Evolutionary conservation across 768 basidiomycete genomes (phyloP).

Genomic region (Boletus coccyginus): DNA sequence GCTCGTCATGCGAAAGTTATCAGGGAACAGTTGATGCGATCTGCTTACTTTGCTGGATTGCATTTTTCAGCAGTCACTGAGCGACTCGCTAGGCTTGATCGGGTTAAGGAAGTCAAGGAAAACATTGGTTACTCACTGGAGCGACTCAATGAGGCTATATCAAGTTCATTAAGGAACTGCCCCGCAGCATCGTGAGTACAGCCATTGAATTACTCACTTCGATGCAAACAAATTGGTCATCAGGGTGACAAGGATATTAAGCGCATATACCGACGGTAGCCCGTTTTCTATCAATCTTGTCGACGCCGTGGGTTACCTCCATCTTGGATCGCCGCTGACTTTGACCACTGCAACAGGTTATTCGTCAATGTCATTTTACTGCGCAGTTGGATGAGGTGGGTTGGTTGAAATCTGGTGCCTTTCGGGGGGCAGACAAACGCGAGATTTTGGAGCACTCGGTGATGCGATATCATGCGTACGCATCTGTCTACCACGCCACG

Average conservation of each 20-base stretch:
- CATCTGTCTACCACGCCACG: not conserved
- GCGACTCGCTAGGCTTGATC: slow-evolving; percentile 28
- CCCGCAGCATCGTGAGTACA: slow-evolving; percentile 24
- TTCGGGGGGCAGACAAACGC: slow-evolving; percentile 36
- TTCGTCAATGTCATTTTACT: slow-evolving; percentile 57
- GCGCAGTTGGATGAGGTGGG: slow-evolving; percentile 49
- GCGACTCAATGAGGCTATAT: slow-evolving; percentile 21
- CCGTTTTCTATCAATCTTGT: slow-evolving; percentile 56
- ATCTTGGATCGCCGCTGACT: not conserved
- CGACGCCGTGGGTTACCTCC: slow-evolving; percentile 44
- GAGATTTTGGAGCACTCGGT: slow-evolving; percentile 46
- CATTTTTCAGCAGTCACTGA: slow-evolving; percentile 1
- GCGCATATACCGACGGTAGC: slow-evolving; percentile 50
- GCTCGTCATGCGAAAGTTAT: slow-evolving; percentile 25
- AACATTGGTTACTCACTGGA: slow-evolving; percentile 25
- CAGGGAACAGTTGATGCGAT: slow-evolving; percentile 26
- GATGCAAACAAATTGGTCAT: not conserved
- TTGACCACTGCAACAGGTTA: slow-evolving; percentile 35
- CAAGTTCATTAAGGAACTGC: slow-evolving; percentile 14
- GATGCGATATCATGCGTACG: slow-evolving; percentile 58
- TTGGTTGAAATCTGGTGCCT: slow-evolving; percentile 47
- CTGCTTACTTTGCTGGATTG: slow-evolving; percentile 16
- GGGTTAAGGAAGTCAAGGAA: slow-evolving; percentile 25
- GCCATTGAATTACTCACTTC: not conserved
- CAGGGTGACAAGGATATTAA: slow-evolving; percentile 44